Conservation (phyloP, 371 early-diverging fungal species). For the Circinella umbellata region DNA sequence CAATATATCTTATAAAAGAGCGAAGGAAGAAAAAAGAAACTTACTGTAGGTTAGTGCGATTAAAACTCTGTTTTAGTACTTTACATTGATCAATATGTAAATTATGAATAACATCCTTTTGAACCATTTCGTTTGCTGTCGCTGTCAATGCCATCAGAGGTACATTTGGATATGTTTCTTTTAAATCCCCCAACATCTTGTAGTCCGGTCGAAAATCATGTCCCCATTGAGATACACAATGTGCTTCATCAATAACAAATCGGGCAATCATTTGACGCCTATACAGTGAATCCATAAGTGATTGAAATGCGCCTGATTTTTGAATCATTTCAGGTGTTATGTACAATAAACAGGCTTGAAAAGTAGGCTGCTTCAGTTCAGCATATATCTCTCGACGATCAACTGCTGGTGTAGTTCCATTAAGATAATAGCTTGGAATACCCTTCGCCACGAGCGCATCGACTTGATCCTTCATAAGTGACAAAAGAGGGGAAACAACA, state of each 20-base stretch:
- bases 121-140: conserved; percentile 94
- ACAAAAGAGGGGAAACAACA: conserved; percentile 97
- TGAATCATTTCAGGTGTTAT: conserved; percentile 96
- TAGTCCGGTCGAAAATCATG: conserved; percentile 95
- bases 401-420: conserved; percentile 59
- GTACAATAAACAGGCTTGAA: conserved; percentile 77
- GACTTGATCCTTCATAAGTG: conserved; percentile 99
- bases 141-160: conserved; percentile 99
- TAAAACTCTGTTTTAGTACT: conserved; percentile 88
- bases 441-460: conserved; percentile 79
- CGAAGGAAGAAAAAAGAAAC: conserved; percentile 11
- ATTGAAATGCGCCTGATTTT: conserved; percentile 70
- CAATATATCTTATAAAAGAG: neutral
- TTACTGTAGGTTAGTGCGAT: conserved; percentile 78
- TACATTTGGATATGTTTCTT: conserved; percentile 71
- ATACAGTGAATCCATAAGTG: conserved; percentile 64
- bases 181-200: conserved; percentile 72
- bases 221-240: conserved; percentile 98
- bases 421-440: conserved; percentile 80
- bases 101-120: conserved; percentile 72
- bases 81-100: conserved; percentile 74
- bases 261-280: conserved; percentile 68
- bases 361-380: conserved; percentile 43
- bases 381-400: conserved; percentile 65
- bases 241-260: conserved; percentile 99